Base-by-base conservation (phyloP, 2,329 filamentous ascomycete species). In the Botryotinia narcissicola region DNA sequence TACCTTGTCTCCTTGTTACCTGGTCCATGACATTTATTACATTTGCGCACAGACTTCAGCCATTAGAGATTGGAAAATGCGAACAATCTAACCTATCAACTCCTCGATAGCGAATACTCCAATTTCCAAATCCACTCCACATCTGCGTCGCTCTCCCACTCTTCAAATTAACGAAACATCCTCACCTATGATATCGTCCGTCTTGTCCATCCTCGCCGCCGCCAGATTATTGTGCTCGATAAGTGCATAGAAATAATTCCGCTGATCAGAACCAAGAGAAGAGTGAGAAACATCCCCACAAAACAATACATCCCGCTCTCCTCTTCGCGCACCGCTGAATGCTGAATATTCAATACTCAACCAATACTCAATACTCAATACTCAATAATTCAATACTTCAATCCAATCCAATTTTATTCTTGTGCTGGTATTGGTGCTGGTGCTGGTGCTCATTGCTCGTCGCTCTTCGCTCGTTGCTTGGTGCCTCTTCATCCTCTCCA, bases 191-290 rank as follows among this genome's bases (percentile, higher is more conserved):
- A 57, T 42, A 69, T 69, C n/a, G 48, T 69, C 48, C 66, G 54
- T 32, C 66, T 14, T 42, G 35, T 32, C 7, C 48, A 69, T 69
- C 66, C 66, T 69, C 66, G 51, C n/a, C 48, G 48, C 48, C 66
- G 66, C 48, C 66, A 37, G 9, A 42, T 68, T 14, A 22, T 57
- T 42, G 64, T 42, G 7, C 64, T 68, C 48, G 35, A 68, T 22
- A 64, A 68, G 35, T 68, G 48, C 46, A 68, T 68, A 22, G 35
- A 44, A 44, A 44, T 42, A 42, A 69, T 44, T 42, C 25, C 66
- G 66, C 66, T 42, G 66, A 59, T 68, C 66, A 57, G 66, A 57
- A 9, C 66, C 37, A 40, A 68, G 44, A 51, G 60, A 32, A 69
- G 35, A 48, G 54, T 54, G 14, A 57, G 37, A 42, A 68, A 54